Conservation (phyloP, 176 grass and related monocot species). For the Chrysopogon serrulatus region DNA sequence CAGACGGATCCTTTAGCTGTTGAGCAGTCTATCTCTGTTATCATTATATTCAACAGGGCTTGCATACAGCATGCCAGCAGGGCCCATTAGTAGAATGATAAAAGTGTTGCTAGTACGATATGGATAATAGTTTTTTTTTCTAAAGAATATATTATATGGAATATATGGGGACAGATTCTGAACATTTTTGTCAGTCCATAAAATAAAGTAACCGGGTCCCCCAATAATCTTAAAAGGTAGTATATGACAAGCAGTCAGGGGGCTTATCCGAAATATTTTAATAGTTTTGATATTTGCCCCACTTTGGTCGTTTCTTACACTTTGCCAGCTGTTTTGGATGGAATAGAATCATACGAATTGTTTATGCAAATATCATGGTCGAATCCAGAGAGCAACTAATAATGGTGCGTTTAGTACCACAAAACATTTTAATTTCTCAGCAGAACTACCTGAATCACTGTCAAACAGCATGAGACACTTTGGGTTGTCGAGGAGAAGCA, state of each 20-base stretch:
- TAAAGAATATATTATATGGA: neutral
- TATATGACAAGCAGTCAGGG: neutral
- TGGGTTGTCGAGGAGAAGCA: too few relatives aligned
- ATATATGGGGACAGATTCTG: neutral
- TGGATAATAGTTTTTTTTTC: neutral
- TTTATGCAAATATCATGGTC: neutral
- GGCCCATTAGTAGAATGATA: neutral
- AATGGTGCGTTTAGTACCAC: too few relatives aligned
- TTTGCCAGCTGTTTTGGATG: neutral
- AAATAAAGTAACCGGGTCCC: too few relatives aligned
- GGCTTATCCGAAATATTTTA: neutral
- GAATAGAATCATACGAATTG: neutral
- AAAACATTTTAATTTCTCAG: too few relatives aligned
- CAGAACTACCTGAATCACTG: too few relatives aligned
- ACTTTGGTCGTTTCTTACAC: neutral
- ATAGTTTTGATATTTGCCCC: too few relatives aligned
- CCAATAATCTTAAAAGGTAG: neutral
- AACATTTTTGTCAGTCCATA: neutral
- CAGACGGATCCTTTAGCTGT: neutral
- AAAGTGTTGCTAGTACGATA: neutral
- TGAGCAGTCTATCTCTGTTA: conserved; percentile 8
- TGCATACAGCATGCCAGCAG: neutral
- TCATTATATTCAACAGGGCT: neutral
- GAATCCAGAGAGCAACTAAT: neutral
- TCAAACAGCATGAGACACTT: too few relatives aligned